A percentile compares a stretch with the other conserved stretches of the same genome.
phyloP scores from a whole-genome alignment of 495 filamentous ascomycete species.

The Penicillium odoratum region DNA sequence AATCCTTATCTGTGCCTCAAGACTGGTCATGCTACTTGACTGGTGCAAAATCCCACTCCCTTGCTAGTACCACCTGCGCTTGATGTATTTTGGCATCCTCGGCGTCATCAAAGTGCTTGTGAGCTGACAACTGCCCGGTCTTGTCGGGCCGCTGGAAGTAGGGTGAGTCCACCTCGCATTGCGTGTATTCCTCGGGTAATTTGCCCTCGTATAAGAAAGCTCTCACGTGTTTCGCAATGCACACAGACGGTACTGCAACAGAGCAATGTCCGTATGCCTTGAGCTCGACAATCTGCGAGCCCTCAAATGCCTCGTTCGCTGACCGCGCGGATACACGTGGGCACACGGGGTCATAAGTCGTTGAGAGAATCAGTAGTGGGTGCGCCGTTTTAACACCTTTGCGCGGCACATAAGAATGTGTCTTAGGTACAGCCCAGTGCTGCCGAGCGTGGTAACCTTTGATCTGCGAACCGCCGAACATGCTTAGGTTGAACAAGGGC shows the following conservation, averaged over 20 bases:
- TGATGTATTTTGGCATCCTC: conserved; percentile 17
- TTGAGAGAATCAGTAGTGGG: conserved; percentile 43
- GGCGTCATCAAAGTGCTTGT: conserved; percentile 12
- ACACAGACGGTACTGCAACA: conserved; percentile 39
- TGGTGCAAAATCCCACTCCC: conserved; percentile 5
- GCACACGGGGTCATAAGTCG: conserved; percentile 45
- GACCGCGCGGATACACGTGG: conserved; percentile 40
- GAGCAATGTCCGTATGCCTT: conserved; percentile 47
- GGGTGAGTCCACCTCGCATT: conserved; percentile 33
- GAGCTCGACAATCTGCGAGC: conserved; percentile 40
- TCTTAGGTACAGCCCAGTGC: conserved; percentile 39
- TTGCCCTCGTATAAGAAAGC: conserved; percentile 39
- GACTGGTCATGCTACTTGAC: too few species aligned
- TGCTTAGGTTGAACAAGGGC: conserved; percentile 13
- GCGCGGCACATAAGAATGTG: conserved; percentile 37
- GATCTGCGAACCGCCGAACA: conserved; percentile 14
- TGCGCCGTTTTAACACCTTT: conserved; percentile 33
- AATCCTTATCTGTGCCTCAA: too few species aligned
- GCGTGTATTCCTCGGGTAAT: conserved; percentile 31
- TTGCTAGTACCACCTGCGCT: conserved; percentile 12
- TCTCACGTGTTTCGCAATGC: conserved; percentile 34
- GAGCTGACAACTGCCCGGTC: conserved; percentile 8
- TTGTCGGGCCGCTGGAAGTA: conserved; percentile 33
- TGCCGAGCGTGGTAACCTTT: conserved; percentile 34
- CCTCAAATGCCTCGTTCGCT: conserved; percentile 39